Percentiles rank a stretch among this genome's conserved stretches.
phyloP scores from a whole-genome alignment of 306 rosid genomes.

The Aeschynomene evenia region DNA sequence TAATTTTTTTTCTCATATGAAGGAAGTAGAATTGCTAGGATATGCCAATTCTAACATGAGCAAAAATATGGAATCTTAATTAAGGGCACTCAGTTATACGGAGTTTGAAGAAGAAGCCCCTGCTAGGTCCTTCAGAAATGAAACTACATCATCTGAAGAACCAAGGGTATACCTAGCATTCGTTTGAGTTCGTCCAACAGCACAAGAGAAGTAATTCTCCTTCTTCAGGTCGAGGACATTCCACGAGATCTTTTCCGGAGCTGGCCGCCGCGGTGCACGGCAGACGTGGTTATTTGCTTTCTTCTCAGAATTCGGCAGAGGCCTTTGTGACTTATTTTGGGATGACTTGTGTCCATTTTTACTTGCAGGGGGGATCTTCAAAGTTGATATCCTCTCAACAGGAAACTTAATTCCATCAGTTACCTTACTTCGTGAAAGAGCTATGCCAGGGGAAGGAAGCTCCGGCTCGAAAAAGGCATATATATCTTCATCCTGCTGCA shows the following conservation, averaged over 20 bases:
- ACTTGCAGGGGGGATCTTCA: slow-evolving; percentile 47
- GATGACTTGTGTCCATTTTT: slow-evolving; percentile 57
- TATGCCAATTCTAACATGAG: not conserved
- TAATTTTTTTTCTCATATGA: not conserved
- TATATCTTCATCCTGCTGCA: slow-evolving; percentile 88
- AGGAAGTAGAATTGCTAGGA: not conserved
- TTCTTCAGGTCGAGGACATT: slow-evolving; percentile 88
- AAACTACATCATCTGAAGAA: slow-evolving; percentile 69
- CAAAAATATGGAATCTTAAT: not conserved
- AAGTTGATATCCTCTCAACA: slow-evolving; percentile 53
- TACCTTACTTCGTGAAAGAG: slow-evolving; percentile 55
- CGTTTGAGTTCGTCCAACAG: slow-evolving; percentile 76
- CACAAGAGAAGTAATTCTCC: slow-evolving; percentile 92
- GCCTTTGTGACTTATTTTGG: slow-evolving; percentile 47
- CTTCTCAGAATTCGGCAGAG: slow-evolving; percentile 48
- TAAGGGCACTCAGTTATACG: not conserved
- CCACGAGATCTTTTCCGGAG: slow-evolving; percentile 81
- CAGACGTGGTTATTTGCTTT: slow-evolving; percentile 46
- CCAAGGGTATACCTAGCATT: slow-evolving; percentile 73
- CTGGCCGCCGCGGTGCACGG: slow-evolving; percentile 40
- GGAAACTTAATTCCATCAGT: slow-evolving; percentile 54
- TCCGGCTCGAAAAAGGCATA: slow-evolving; percentile 93
- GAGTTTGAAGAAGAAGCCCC: slow-evolving; percentile 32
- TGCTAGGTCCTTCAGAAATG: slow-evolving; percentile 63
- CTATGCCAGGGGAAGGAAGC: slow-evolving; percentile 47